These are phyloP conservation scores for Auricularia heimuer DNA, from an alignment of 768 basidiomycete genomes.

Conservation along the genomic window DNA sequence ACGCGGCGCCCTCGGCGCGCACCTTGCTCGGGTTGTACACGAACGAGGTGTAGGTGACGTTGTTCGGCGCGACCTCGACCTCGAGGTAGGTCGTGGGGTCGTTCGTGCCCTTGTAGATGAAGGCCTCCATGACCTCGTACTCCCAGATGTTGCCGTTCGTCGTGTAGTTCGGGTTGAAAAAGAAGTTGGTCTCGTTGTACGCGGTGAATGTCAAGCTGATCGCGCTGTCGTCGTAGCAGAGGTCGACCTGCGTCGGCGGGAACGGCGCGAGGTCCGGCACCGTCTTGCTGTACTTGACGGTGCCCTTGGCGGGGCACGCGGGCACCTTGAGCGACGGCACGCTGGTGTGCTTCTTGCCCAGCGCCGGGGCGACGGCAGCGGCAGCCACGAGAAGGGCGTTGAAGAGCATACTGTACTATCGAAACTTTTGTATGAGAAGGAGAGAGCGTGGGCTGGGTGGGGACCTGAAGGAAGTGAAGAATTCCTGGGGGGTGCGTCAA, in stretches of 20 bases:
- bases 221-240: neutral
- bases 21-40: neutral
- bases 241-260: neutral
- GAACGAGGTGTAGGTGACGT: neutral
- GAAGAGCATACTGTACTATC: no score
- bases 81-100: neutral
- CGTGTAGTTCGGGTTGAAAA: neutral
- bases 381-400: no score
- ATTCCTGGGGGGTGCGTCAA: no score
- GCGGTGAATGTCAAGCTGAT: neutral
- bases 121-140: constrained; percentile 3
- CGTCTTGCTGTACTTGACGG: neutral
- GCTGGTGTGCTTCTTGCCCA: neutral
- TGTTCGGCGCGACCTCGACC: constrained; percentile 2
- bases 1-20: neutral
- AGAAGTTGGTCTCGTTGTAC: neutral
- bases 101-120: neutral
- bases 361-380: no score
- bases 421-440: no score
- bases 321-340: neutral
- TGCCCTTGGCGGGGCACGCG: neutral
- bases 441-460: no score
- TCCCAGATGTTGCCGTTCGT: constrained; percentile 2
- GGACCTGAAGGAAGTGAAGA: no score
- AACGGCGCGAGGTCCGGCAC: constrained; percentile 1